Conservation (phyloP, 1,284 basidiomycete species). For the Cystobasidium pallidum region DNA sequence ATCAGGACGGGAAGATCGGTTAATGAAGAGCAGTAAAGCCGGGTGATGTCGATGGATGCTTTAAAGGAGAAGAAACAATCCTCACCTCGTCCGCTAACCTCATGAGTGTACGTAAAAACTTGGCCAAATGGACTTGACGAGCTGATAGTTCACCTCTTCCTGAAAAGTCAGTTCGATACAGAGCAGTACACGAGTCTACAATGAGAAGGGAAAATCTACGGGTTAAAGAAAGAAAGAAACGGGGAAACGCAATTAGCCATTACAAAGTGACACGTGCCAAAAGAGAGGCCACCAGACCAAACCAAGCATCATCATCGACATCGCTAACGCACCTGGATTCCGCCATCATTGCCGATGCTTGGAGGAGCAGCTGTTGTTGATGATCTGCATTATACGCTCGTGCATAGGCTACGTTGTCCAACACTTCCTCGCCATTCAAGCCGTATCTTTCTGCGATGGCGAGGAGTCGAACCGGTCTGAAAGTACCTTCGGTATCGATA, state of each 20-base stretch:
- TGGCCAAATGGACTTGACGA: conserved; percentile 94
- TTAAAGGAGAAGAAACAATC: conserved; percentile 18
- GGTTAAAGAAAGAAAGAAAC: not conserved
- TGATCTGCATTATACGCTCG: conserved; percentile 99
- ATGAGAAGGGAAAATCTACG: conserved; percentile 90
- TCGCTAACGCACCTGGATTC: conserved; percentile 74
- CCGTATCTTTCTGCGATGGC: conserved; percentile 95
- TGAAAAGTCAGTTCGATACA: conserved; percentile 95
- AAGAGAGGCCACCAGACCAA: not conserved
- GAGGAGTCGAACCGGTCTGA: conserved; percentile 91
- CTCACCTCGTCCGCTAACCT: conserved; percentile 91
- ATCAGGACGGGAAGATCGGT: no score
- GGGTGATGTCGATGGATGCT: not conserved
- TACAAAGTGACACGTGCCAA: not conserved
- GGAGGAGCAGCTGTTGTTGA: conserved; percentile 85
- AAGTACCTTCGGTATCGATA: conserved; percentile 99
- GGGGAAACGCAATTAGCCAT: not conserved
- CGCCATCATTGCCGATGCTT: conserved; percentile 94
- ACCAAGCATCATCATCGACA: not conserved
- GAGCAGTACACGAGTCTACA: conserved; percentile 93
- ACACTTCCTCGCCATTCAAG: conserved; percentile 92
- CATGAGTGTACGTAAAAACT: conserved; percentile 90
- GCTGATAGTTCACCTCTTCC: conserved; percentile 95
- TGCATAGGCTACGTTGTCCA: conserved; percentile 98
- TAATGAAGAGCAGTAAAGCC: no score